Percentiles rank a stretch among this genome's conserved stretches.
Evolutionary conservation across 2,329 filamentous ascomycete species (phyloP).

Genomic region (Beauveria varroae): DNA sequence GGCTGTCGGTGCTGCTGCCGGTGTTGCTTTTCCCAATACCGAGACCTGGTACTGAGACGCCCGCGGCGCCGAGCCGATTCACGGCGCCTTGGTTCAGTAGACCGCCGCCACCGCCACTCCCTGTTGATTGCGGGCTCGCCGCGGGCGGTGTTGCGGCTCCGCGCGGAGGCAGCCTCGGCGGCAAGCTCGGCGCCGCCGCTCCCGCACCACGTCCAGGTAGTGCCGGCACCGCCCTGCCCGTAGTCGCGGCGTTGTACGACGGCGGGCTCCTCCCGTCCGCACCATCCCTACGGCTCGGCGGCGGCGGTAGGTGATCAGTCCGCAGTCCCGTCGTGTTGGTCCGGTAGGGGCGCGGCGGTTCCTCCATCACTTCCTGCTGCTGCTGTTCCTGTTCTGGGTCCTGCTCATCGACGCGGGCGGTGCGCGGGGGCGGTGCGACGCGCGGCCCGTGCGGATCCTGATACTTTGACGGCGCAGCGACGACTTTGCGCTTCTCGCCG

Average conservation of each 20-base stretch:
- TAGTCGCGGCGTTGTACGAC: constrained; percentile 24
- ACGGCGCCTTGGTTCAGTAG: constrained; percentile 50
- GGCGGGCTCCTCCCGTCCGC: constrained; percentile 26
- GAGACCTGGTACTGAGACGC: constrained; percentile 70
- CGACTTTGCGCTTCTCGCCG: constrained; percentile 19
- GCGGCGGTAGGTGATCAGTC: constrained; percentile 62
- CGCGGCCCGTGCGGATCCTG: constrained; percentile 21
- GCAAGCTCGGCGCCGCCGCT: constrained; percentile 55
- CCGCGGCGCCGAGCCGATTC: constrained; percentile 61
- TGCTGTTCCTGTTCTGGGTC: background rate
- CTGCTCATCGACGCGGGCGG: background rate
- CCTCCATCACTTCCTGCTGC: constrained; percentile 10
- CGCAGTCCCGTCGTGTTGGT: constrained; percentile 63
- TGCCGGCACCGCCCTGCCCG: constrained; percentile 11
- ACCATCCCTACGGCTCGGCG: constrained; percentile 50
- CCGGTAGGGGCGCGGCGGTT: constrained; percentile 50
- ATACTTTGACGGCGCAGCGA: constrained; percentile 26
- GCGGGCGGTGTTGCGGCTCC: constrained; percentile 11
- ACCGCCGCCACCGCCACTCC: constrained; percentile 17
- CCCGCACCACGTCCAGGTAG: constrained; percentile 9
- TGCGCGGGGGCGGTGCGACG: constrained; percentile 14
- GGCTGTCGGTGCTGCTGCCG: constrained; percentile 18
- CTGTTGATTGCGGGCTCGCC: constrained; percentile 22
- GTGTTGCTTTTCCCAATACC: constrained; percentile 52
- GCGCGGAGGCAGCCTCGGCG: constrained; percentile 56